phyloP scores from a whole-genome alignment of 2,329 filamentous ascomycete genomes.

The Alternaria triticina region DNA sequence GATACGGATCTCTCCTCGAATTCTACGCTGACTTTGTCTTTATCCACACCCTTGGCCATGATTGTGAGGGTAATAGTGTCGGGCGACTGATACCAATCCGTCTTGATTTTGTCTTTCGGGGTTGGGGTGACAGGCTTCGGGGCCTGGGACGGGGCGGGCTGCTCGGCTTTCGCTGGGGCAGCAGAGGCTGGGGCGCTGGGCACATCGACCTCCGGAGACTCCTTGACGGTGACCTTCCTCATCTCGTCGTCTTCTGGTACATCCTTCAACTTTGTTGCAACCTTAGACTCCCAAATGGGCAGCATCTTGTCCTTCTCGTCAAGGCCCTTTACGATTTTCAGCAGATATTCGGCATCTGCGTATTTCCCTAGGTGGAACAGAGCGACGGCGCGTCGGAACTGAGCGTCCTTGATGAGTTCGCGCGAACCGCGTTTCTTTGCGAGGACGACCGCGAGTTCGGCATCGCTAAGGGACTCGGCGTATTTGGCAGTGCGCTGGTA shows the following conservation, averaged over 20 bases:
- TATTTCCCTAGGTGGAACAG: conserved; percentile 73
- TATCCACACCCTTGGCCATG: conserved; percentile 68
- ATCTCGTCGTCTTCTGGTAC: conserved; percentile 59
- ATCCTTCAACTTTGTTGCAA: conserved; percentile 58
- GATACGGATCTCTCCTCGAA: conserved; percentile 59
- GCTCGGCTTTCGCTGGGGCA: conserved; percentile 5
- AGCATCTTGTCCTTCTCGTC: conserved; percentile 60
- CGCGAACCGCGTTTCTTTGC: conserved; percentile 77
- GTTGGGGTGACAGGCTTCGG: conserved; percentile 46
- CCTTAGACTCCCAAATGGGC: conserved; percentile 65
- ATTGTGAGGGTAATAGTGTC: conserved; percentile 68
- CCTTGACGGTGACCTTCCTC: conserved; percentile 45
- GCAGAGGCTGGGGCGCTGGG: conserved; percentile 48
- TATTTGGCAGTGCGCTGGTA: conserved; percentile 67
- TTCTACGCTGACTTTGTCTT: conserved; percentile 62
- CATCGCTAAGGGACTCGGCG: conserved; percentile 56
- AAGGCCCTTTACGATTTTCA: conserved; percentile 63
- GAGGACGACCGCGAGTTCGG: conserved; percentile 61
- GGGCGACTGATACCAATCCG: conserved; percentile 72
- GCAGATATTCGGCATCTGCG: conserved; percentile 76
- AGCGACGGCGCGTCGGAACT: conserved; percentile 79
- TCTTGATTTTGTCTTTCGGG: conserved; percentile 65
- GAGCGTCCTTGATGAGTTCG: conserved; percentile 78
- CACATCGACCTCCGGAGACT: conserved; percentile 60
- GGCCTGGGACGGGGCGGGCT: conserved; percentile 23